Percentiles rank a stretch among this genome's conserved stretches.
phyloP scores from a whole-genome alignment of 176 grass and related monocot genomes.

The Pontederia crassipes region DNA sequence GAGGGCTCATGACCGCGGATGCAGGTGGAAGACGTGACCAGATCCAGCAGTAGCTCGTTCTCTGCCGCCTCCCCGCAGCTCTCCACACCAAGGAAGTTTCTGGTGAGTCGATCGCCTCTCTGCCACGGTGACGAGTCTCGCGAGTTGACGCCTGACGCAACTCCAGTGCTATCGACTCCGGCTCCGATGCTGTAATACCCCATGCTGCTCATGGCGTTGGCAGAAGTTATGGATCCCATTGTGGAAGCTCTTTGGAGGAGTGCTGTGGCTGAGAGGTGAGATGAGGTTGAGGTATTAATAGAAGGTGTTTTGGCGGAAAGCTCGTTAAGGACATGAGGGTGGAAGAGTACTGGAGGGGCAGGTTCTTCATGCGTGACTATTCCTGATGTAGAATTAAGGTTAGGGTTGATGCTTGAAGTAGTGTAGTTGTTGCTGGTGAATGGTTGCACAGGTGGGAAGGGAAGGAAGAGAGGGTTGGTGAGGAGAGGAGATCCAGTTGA shows the following conservation, averaged over 20 bases:
- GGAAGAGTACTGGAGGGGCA: constrained; percentile 10
- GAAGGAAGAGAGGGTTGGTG: constrained; percentile 29
- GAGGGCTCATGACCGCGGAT: neutral
- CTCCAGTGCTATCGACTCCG: constrained; percentile 6
- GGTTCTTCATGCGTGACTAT: constrained; percentile 25
- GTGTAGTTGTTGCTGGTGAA: neutral
- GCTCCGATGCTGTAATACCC: neutral
- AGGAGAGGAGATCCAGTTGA: constrained; percentile 10
- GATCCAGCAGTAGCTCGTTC: neutral
- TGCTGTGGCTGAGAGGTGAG: constrained; percentile 23
- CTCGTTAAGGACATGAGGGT: neutral
- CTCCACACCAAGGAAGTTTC: constrained; percentile 57
- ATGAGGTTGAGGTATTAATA: neutral
- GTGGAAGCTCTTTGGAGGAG: constrained; percentile 20
- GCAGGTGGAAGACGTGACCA: constrained; percentile 2
- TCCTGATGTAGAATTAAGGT: constrained; percentile 20
- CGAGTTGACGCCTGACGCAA: constrained; percentile 11
- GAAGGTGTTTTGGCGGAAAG: neutral
- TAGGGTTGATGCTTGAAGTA: constrained; percentile 24
- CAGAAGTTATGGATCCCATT: constrained; percentile 14
- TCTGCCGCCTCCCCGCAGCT: constrained; percentile 1
- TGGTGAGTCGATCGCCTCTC: constrained; percentile 31
- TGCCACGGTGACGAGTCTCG: constrained; percentile 26
- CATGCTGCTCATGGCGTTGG: neutral
- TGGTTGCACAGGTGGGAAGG: constrained; percentile 24